Base-by-base conservation (phyloP, 2,329 filamentous ascomycete genomes). In the Graphilbum sp. region DNA sequence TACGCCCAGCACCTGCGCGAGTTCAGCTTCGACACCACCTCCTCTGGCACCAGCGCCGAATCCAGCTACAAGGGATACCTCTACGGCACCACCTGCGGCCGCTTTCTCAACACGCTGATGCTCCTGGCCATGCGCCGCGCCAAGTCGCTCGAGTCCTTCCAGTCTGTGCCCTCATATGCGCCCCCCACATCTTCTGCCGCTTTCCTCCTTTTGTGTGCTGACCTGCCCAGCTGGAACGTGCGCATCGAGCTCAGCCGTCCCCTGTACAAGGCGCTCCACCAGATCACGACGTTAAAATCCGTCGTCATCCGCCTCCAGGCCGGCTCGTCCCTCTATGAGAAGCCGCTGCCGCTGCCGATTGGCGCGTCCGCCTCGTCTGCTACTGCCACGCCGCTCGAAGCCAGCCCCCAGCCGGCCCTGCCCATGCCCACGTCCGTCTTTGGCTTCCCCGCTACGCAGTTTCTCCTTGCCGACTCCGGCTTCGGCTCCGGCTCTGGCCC, bases 81-180 rank as follows among this genome's bases (percentile, higher is more conserved):
- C 8, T 69, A 68, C 47, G 66, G 56, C 39, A 53, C 62, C 24
- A 72, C 66, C 50, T 73, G 68, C 47, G 73, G 72, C 37, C 77
- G 74, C 54, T 75, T 78, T 40, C 61, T 79, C 51, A 78, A 73
- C 46, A 75, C 71, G 0, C 52, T 79, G 32, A 52, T 79, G 6
- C 61, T 67, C 23, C 48, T 75, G 49, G 66, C 69, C 1, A 50
- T 79, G 43, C 68, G 65, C 46, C 70, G 67, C 45, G 64, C 72
- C 21, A 61, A 54, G 32, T 56, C 60, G 1, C 58, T 79, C 19
- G 72, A 78, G n/a, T n/a, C n/a, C n/a, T n/a, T n/a, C n/a, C n/a
- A n/a, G n/a, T n/a, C n/a, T n/a, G n/a, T n/a, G n/a, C n/a, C n/a
- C n/a, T n/a, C n/a, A n/a, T n/a, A n/a, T n/a, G n/a, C n/a, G n/a